Evolutionary conservation across 192 early-diverging fungal genomes (phyloP).

Genomic region (Tieghemiomyces parasiticus): DNA sequence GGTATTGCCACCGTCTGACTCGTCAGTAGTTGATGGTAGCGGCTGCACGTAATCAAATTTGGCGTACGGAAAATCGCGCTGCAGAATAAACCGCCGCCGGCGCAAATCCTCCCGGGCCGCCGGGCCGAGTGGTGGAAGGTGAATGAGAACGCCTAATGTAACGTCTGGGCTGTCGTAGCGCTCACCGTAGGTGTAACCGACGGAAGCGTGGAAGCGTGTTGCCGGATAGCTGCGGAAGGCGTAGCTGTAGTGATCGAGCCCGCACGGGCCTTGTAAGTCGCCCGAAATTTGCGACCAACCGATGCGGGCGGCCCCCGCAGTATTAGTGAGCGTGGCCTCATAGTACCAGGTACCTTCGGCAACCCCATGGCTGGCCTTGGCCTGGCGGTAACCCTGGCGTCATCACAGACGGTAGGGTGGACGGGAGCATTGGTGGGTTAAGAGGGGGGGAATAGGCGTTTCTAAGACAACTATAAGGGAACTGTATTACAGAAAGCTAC

Average conservation of each 20-base stretch:
- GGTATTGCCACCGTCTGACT: neutral
- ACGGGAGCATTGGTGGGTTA: too few relatives aligned
- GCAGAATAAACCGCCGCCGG: slow-evolving; percentile 24
- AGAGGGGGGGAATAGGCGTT: too few relatives aligned
- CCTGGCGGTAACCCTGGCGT: slow-evolving; percentile 51
- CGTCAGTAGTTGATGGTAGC: slow-evolving; percentile 12
- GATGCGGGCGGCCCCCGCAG: slow-evolving; percentile 43
- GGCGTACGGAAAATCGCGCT: slow-evolving; percentile 23
- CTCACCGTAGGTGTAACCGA: slow-evolving; percentile 26
- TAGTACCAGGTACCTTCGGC: slow-evolving; percentile 61
- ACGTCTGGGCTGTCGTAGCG: slow-evolving; percentile 23
- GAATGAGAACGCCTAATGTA: slow-evolving; percentile 30
- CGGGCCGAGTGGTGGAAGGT: slow-evolving; percentile 23
- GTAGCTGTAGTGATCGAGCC: slow-evolving; percentile 57
- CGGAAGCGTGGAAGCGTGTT: slow-evolving; percentile 47
- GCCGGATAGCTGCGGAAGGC: slow-evolving; percentile 47
- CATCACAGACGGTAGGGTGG: too few relatives aligned
- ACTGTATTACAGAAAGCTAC: too few relatives aligned
- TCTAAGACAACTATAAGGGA: too few relatives aligned
- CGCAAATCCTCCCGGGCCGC: slow-evolving; percentile 27
- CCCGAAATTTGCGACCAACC: slow-evolving; percentile 69
- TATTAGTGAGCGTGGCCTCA: slow-evolving; percentile 40
- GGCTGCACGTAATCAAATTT: slow-evolving; percentile 24
- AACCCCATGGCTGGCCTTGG: slow-evolving; percentile 60
- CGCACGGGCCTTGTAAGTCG: slow-evolving; percentile 59